phyloP scores from a whole-genome alignment of 2,329 filamentous ascomycete species.

The Aspergillus novofumigatus region DNA sequence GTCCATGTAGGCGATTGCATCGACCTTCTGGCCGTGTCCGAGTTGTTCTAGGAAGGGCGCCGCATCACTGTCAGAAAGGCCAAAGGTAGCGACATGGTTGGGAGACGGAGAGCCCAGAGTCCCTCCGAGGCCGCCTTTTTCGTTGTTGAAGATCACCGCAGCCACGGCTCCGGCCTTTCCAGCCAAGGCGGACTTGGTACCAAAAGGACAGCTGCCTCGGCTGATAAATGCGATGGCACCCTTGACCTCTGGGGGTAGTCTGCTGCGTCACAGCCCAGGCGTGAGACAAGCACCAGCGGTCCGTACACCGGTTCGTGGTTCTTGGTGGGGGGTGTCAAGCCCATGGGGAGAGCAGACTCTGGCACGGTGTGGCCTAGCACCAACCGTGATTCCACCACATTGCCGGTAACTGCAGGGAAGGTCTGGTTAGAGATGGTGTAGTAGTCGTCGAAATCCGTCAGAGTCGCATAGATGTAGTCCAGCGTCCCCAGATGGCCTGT shows the following conservation, averaged over 20 bases:
- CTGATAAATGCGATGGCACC: conserved; percentile 67
- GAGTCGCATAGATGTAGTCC: conserved; percentile 56
- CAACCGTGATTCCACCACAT: conserved; percentile 57
- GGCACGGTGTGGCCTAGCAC: conserved; percentile 54
- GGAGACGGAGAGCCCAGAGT: conserved; percentile 61
- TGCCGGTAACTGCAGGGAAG: conserved; percentile 58
- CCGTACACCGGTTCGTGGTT: conserved; percentile 46
- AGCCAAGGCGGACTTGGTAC: conserved; percentile 64
- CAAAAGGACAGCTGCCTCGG: conserved; percentile 68
- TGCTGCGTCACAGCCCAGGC: conserved; percentile 58
- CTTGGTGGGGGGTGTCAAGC: conserved; percentile 53
- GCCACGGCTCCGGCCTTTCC: conserved; percentile 68
- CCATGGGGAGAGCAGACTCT: conserved; percentile 56
- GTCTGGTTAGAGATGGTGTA: conserved; percentile 46
- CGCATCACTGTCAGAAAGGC: conserved; percentile 60
- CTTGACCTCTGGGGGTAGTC: conserved; percentile 58
- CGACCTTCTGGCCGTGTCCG: conserved; percentile 40
- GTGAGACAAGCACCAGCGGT: conserved; percentile 44
- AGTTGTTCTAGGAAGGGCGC: conserved; percentile 54
- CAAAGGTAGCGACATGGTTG: conserved; percentile 59
- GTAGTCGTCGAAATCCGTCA: conserved; percentile 38
- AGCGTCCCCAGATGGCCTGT: conserved; percentile 58
- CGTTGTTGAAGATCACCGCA: conserved; percentile 71
- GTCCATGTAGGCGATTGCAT: conserved; percentile 40
- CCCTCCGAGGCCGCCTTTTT: conserved; percentile 58